Evolutionary conservation across 2,329 filamentous ascomycete species (phyloP), one percentile per base, ranked within the genome.

Genomic region (Stylonectria norvegica): DNA sequence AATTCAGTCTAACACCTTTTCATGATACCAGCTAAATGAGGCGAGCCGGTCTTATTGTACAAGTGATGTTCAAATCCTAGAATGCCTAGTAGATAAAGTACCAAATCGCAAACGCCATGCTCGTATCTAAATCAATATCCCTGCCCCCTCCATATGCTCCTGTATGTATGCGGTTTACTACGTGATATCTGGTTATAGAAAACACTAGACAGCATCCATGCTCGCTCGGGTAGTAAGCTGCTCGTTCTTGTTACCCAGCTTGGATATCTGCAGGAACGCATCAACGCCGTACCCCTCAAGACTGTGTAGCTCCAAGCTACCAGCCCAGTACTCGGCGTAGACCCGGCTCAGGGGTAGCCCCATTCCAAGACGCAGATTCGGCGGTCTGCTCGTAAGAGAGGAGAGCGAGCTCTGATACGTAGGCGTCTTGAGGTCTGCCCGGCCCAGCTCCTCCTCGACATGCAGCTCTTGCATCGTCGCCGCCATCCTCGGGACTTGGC

Each of bases 271-370:
- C 48, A 98, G 68, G 59, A 98, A 98, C 0, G 87, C 90, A 68
- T 98, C 93, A 5, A 94, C 89, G 11, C 93, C 93, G 61, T 96
- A 97, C 1, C 93, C 94, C 60, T 96, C 91, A 6, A 98, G 70
- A 58, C 86, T 96, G 62, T 97, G 91, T 43, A 97, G 66, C 57
- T 95, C 86, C 7, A 98, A 70, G 55, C 80, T 93, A 17, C 93
- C 93, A 3, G 93, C 93, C 93, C 93, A 98, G 65, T 97, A 97
- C 65, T 97, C 91, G 19, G 91, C 89, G 64, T 97, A 98, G 3
- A 97, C 87, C 47, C 89, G 80, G 57, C 90, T 95, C 68, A 98
- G 83, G 0, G 93, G 93, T 36, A 98, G 67, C 2, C 93, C 93
- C 76, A 98, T 95, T 4, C 93, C 93, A 2, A 98, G 74, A 9